Percentiles rank a stretch among this genome's conserved stretches.
Evolutionary conservation across 1,284 basidiomycete genomes (phyloP).

Genomic region (Puccinia coronata): DNA sequence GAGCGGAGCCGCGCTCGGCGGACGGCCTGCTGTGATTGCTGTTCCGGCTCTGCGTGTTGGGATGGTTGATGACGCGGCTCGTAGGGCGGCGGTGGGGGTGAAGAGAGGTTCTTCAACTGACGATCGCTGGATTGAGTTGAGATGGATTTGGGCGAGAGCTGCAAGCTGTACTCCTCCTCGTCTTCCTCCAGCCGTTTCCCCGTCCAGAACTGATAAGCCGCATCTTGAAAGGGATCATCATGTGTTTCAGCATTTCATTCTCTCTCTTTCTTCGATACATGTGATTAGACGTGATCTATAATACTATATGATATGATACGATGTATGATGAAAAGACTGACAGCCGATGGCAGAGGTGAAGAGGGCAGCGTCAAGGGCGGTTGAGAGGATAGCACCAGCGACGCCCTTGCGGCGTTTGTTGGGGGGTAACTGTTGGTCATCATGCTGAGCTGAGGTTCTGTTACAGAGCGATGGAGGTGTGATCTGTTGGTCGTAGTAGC

Average conservation of each 20-base stretch:
- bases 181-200: slow-evolving; percentile 23
- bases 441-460: not conserved
- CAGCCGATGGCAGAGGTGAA: slow-evolving; percentile 48
- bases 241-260: no score
- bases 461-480: not conserved
- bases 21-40: not conserved
- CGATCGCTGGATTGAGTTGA: not conserved
- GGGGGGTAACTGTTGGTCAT: not conserved
- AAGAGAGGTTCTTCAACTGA: not conserved
- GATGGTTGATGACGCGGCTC: not conserved
- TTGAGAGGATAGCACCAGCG: slow-evolving; percentile 31
- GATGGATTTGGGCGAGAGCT: slow-evolving; percentile 8
- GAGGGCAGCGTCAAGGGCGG: slow-evolving; percentile 42
- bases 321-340: no score
- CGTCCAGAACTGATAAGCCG: slow-evolving; percentile 45
- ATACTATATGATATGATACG: no score
- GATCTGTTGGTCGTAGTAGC: not conserved
- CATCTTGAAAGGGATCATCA: no score
- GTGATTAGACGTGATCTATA: no score
- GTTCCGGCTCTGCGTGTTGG: not conserved
- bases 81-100: slow-evolving; percentile 37
- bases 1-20: not conserved
- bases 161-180: not conserved
- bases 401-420: slow-evolving; percentile 40
- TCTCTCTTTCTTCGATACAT: no score